Base-by-base conservation (phyloP, 495 filamentous ascomycete species). In the Amorphotheca resinae region DNA sequence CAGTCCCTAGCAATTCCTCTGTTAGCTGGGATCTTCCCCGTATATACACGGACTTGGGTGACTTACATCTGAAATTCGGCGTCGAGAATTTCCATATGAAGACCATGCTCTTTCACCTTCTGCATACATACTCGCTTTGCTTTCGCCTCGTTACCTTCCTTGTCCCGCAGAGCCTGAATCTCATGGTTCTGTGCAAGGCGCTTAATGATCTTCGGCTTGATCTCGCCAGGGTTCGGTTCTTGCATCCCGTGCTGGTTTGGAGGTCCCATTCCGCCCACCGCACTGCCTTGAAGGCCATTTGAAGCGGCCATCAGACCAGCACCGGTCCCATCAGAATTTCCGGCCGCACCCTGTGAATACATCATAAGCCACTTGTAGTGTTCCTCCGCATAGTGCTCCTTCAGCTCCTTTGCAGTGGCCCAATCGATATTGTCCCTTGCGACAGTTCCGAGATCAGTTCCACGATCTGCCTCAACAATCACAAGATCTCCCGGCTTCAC, bases 61-160 rank as follows among this genome's bases (percentile, higher is more conserved):
- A 71, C 85, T 73, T 68, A 95, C 91, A 94, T 87, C 56, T 98
- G 91, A 59, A 93, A 98, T 60, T 98, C 91, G n/a, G 91, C 91
- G 62, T 98, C 91, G 11, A 98, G 74, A 45, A 98, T 95, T 56
- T 98, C 91, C 91, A 98, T 95, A 45, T 88, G 84, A 9, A 98
- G 72, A 32, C 84, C 80, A 63, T 96, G 88, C 53, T 96, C 91
- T 35, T 76, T 79, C 28, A 95, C 93, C 59, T 98, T 98, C 53
- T 89, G 82, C 66, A 93, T 88, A 53, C 87, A 95, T 33, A 95
- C 79, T 18, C 91, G 77, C 65, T 95, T 95, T 11, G 91, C 91
- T 56, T 96, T 98, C 25, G 93, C 93, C 60, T 98, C 91, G 45
- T 88, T 87, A 22, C 88, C 91, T 64, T 98, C 91, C 58, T 98